Evolutionary conservation across 164 flowering plant genomes (phyloP), one percentile per base, ranked within the genome.

Genomic region (Stephania japonica): DNA sequence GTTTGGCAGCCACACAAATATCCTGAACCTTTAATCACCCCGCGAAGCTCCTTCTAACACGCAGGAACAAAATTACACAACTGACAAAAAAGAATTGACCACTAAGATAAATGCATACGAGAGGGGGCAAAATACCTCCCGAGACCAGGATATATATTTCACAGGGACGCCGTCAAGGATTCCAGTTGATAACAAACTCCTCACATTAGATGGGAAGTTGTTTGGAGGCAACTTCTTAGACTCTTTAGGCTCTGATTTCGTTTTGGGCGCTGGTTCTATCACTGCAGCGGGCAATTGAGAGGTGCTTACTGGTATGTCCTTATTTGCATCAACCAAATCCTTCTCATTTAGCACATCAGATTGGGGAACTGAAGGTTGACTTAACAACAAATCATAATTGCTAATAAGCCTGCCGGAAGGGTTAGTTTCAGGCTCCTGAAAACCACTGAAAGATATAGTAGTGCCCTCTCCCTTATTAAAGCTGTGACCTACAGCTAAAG

Each of bases 111-210:
- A 19, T 10, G 27, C 11, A 43, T 1, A 16, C 38, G 4, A 32
- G 38, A 32, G 38, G 19, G 38, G 47, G 67, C 21, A 42, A 42
- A 4, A n/a, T 74, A 90, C 94, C 94, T 90, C 86, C 13, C 87
- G 85, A 32, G 88, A 78, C 83, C 84, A 75, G 42, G 91, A 79
- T 66, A 88, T 78, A 74, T 90, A 88, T 81, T 85, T 88, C 24
- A 90, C 87, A 65, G 86, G 88, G 32, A 90, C 94, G 26, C 91
- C 94, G 76, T 90, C 94, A 76, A 90, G 89, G 82, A 90, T 87
- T 43, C 94, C 94, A 64, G 94, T 90, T 26, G 90, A 80, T 68
- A 90, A 72, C 79, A 90, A 81, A 70, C 87, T 85, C 77, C 84
- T 85, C 53, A 87, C 94, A 78, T 87, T 88, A 65, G 91, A 86